These are phyloP conservation scores for Naganishia onofrii DNA, from an alignment of 768 basidiomycete genomes.

Conservation along the genomic window DNA sequence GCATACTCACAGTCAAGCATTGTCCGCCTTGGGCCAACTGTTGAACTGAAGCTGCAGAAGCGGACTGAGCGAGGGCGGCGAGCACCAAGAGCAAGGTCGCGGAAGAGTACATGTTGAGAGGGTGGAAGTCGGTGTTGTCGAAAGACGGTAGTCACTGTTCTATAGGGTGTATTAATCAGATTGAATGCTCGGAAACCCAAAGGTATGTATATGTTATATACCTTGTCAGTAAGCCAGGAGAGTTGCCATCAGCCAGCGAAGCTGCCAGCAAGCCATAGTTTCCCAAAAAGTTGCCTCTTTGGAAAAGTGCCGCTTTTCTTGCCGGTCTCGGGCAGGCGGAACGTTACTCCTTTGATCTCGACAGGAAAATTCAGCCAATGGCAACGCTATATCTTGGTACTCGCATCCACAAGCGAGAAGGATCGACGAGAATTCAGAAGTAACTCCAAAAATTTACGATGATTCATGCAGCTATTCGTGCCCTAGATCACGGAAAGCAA, in stretches of 20 bases:
- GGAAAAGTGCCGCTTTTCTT: neutral
- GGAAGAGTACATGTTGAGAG: constrained; percentile 21
- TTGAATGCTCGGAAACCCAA: too few species aligned
- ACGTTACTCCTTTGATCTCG: constrained; percentile 1
- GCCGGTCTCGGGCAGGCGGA: constrained; percentile 13
- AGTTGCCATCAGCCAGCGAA: neutral
- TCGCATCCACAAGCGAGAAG: neutral
- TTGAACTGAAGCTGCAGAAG: constrained; percentile 32
- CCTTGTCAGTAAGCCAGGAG: neutral
- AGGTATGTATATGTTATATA: neutral
- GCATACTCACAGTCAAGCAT: constrained; percentile 25
- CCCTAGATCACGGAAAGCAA: too few species aligned
- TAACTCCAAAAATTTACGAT: too few species aligned
- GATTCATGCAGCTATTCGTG: too few species aligned
- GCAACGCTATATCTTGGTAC: neutral
- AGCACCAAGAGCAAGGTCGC: constrained; percentile 23
- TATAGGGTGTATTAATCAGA: neutral
- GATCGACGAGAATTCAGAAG: neutral
- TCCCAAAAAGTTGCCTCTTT: neutral
- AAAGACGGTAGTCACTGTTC: neutral
- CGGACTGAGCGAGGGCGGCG: constrained; percentile 31
- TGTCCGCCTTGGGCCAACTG: constrained; percentile 29
- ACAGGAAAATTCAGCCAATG: neutral
- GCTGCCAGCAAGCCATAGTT: neutral
- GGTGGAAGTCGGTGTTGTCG: neutral